Conservation (phyloP, 345 rosid species). For the Eucalyptus cloeziana region DNA sequence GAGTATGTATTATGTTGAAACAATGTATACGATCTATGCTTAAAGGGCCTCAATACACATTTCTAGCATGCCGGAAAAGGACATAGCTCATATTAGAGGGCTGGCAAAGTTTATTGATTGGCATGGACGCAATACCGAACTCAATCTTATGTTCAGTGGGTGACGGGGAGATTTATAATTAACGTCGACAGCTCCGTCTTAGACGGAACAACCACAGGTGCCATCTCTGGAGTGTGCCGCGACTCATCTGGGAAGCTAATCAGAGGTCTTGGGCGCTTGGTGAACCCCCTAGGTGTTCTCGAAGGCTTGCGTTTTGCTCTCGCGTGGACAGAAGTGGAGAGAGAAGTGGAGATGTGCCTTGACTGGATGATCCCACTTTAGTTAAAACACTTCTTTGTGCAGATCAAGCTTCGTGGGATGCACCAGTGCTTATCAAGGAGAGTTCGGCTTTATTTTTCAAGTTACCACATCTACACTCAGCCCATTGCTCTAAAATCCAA, state of each 20-base stretch:
- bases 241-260: neutral
- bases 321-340: neutral
- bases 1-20: neutral
- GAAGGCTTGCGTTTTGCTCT: neutral
- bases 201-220: neutral
- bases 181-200: neutral
- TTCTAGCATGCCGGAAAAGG: neutral
- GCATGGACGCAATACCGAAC: neutral
- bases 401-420: neutral
- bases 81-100: neutral
- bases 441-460: neutral
- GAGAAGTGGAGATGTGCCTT: neutral
- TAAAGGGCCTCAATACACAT: neutral
- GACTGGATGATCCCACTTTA: neutral
- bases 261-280: neutral
- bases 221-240: neutral
- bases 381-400: neutral
- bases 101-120: neutral
- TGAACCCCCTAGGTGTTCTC: neutral
- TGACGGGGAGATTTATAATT: too few relatives aligned
- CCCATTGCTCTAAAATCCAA: neutral
- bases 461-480: neutral
- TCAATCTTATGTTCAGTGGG: neutral
- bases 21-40: neutral
- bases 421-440: neutral